Evolutionary conservation across 495 filamentous ascomycete genomes (phyloP), one percentile per base, ranked within the genome.

Genomic region (Apodospora peruviana): DNA sequence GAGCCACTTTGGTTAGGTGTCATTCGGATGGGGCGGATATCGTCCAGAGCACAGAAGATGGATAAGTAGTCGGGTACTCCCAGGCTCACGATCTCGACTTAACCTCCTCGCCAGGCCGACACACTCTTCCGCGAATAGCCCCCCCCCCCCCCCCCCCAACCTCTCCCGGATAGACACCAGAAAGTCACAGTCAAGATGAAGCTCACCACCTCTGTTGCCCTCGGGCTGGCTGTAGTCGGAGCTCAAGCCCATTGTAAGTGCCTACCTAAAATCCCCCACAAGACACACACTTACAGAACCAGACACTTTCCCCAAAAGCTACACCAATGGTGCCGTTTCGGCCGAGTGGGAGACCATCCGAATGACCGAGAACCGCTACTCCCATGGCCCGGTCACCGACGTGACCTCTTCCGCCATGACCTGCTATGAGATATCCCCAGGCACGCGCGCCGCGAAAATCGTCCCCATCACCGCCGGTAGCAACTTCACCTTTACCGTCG

Each of bases 281-380:
- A 45, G 4, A 2, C 11, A 12, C 50, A 50, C 37, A 56, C 54
- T 22, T 22, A 20, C 16, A 27, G 11, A 19, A 5, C 29, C 27
- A 61, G 61, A 66, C 47, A 61, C 37, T n/a, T 49, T 61, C 45
- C 50, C 55, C 40, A 57, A 57, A 24, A 59, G 53, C 19, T 47
- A 45, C 50, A 55, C 51, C 27, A 48, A 62, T 23, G 57, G 55
- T 22, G 56, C 67, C 46, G 60, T 61, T 22, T 69, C 74, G 43
- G 67, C 69, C 58, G 64, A 65, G 21, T 72, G 62, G 36, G 56
- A 67, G 5, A 64, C 68, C 11, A 67, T 77, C 57, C 70, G 70
- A 17, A 73, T 65, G 57, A 76, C 75, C 55, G 64, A 75, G 53
- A 67, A 69, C 44, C 60, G 59, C 2, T 50, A 67, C 25, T 72